These are phyloP conservation scores for Paramyrothecium sp. DNA, from an alignment of 2,329 filamentous ascomycete genomes.

Conservation along the genomic window DNA sequence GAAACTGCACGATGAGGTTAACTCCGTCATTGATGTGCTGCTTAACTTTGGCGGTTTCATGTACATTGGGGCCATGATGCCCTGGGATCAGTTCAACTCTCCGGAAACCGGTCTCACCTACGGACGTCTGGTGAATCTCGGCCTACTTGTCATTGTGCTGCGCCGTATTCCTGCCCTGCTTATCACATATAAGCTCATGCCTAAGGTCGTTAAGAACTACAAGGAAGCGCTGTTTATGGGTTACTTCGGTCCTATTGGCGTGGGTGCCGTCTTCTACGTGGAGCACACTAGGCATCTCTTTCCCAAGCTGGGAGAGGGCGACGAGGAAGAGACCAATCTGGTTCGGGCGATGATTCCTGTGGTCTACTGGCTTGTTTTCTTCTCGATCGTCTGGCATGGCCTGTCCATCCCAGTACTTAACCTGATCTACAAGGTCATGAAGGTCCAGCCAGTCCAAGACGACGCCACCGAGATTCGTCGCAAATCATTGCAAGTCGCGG, in stretches of 20 bases:
- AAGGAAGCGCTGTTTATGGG: conserved; percentile 62
- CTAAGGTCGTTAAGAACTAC: conserved; percentile 47
- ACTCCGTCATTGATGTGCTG: conserved; percentile 54
- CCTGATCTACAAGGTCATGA: conserved; percentile 33
- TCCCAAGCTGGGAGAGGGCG: conserved; percentile 29
- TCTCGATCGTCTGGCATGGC: conserved; percentile 24
- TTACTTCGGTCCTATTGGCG: conserved; percentile 75
- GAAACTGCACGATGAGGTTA: conserved; percentile 59
- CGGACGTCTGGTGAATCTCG: conserved; percentile 47
- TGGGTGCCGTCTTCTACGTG: conserved; percentile 75
- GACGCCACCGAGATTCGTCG: conserved; percentile 38
- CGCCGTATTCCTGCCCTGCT: conserved; percentile 57
- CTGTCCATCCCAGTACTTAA: conserved; percentile 45
- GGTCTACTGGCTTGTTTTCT: conserved; percentile 39
- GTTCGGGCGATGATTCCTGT: conserved; percentile 35
- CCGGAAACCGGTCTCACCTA: conserved; percentile 51
- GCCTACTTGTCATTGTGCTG: conserved; percentile 50
- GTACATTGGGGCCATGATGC: conserved; percentile 55
- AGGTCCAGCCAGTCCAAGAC: conserved; percentile 40
- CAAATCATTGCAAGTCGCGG: conserved; percentile 26
- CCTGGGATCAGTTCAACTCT: conserved; percentile 53
- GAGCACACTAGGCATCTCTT: conserved; percentile 43
- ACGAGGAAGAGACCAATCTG: conserved; percentile 31
- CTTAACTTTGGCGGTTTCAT: conserved; percentile 62
- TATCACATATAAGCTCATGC: conserved; percentile 54